Percentiles rank a stretch among this genome's conserved stretches.
phyloP scores from a whole-genome alignment of 2,329 filamentous ascomycete species.

The Penicillium palitans region DNA sequence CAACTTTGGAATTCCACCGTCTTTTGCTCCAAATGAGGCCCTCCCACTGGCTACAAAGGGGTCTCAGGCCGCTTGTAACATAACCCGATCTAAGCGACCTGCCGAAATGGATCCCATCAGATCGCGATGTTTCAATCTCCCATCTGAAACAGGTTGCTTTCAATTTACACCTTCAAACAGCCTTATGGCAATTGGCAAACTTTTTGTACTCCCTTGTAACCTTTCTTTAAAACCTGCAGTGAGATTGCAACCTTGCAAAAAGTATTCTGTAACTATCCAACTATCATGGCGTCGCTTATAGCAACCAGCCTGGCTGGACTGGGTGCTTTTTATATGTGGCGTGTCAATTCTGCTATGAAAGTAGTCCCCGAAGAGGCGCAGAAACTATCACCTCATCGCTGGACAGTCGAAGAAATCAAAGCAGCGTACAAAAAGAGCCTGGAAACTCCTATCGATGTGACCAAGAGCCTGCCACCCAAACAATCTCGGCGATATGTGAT shows the following conservation, averaged over 20 bases:
- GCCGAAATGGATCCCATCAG: not conserved
- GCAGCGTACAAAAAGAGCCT: conserved; percentile 32
- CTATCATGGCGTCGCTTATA: conserved; percentile 15
- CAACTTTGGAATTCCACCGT: not conserved
- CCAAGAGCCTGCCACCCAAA: conserved; percentile 38
- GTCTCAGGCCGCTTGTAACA: conserved; percentile 12
- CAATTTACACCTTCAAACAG: not conserved
- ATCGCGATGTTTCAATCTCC: not conserved
- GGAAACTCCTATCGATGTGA: conserved; percentile 34
- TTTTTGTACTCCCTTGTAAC: not conserved
- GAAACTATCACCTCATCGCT: conserved; percentile 31
- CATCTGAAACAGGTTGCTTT: not conserved
- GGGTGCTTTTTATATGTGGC: conserved; percentile 29
- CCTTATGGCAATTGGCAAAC: not conserved
- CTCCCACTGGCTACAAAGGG: not conserved
- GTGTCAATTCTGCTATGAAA: conserved; percentile 33
- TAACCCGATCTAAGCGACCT: conserved; percentile 26
- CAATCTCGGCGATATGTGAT: conserved; percentile 42
- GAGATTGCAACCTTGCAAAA: not conserved
- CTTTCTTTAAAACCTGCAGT: not conserved
- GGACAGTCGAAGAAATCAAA: conserved; percentile 38
- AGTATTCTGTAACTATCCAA: not conserved
- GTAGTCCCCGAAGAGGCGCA: conserved; percentile 29
- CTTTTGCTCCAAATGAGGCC: not conserved
- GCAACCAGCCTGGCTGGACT: conserved; percentile 16